Percentiles rank a stretch among this genome's conserved stretches.
Evolutionary conservation across 106 monocot species (phyloP).

Genomic region (Dioscorea dumetorum): DNA sequence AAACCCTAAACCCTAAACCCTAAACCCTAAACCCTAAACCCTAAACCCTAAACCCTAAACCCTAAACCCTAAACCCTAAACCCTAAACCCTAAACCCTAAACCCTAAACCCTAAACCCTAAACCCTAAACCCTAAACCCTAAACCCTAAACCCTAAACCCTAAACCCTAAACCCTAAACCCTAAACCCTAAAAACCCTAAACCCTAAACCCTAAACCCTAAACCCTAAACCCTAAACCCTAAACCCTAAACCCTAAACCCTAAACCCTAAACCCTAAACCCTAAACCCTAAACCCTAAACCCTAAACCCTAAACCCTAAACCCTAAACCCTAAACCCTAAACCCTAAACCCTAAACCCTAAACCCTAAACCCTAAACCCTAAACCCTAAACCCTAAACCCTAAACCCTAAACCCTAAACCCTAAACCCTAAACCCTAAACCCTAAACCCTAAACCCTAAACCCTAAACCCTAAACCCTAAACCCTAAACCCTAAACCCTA

Average conservation of each 20-base stretch:
- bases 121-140: neutral
- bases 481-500: too few species aligned
- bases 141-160: neutral
- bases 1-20: slow-evolving; percentile 22
- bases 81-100: slow-evolving; percentile 6
- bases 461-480: too few species aligned
- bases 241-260: neutral
- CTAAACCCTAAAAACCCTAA: too few species aligned
- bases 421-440: too few species aligned
- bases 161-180: too few species aligned
- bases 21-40: slow-evolving; percentile 13
- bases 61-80: slow-evolving; percentile 13
- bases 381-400: too few species aligned
- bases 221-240: neutral
- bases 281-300: slow-evolving; percentile 1
- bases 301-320: slow-evolving; percentile 1
- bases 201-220: slow-evolving; percentile 3
- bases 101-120: neutral
- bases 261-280: slow-evolving; percentile 2
- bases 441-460: too few species aligned
- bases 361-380: too few species aligned
- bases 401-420: too few species aligned
- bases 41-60: slow-evolving; percentile 2
- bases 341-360: neutral
- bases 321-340: slow-evolving; percentile 2